A percentile compares a stretch with the other conserved stretches of the same genome.
These are phyloP conservation scores for Talaromyces wortmannii DNA, from an alignment of 495 filamentous ascomycete species.

Conservation along the genomic window DNA sequence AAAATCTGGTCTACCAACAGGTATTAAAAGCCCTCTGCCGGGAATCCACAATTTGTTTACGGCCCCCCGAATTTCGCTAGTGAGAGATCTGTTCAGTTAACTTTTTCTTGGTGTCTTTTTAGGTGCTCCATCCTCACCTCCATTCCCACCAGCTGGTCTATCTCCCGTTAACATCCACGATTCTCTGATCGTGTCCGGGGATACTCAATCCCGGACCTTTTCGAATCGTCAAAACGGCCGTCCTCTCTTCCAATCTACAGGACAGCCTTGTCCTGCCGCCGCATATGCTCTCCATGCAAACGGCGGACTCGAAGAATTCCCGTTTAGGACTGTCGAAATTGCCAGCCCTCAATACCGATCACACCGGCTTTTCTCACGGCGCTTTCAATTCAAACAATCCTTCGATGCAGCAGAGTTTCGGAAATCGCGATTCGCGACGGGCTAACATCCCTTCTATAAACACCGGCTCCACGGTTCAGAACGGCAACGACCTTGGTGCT, in stretches of 20 bases:
- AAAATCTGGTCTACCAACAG: no score
- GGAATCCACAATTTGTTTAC: no score
- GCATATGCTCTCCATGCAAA: conserved; percentile 85
- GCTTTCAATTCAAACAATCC: conserved; percentile 74
- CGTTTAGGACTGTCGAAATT: conserved; percentile 58
- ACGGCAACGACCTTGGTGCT: conserved; percentile 68
- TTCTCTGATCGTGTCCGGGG: conserved; percentile 6
- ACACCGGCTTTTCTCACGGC: conserved; percentile 86
- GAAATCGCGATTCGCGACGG: conserved; percentile 74
- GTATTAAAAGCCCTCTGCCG: no score
- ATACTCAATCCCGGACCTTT: conserved; percentile 6
- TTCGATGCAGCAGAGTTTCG: conserved; percentile 58
- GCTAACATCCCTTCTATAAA: conserved; percentile 92
- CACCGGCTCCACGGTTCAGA: conserved; percentile 55
- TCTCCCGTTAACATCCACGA: not conserved
- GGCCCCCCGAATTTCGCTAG: no score
- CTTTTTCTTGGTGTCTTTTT: not conserved
- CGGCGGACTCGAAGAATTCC: conserved; percentile 54
- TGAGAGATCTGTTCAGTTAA: not conserved
- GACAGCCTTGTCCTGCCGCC: conserved; percentile 70
- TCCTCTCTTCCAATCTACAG: conserved; percentile 58
- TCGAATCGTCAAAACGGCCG: conserved; percentile 55
- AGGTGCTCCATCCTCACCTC: not conserved
- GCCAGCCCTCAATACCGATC: conserved; percentile 55
- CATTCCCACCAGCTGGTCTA: not conserved